Evolutionary conservation across 2,329 filamentous ascomycete genomes (phyloP).

Genomic region (Aureobasidium mangrovei): DNA sequence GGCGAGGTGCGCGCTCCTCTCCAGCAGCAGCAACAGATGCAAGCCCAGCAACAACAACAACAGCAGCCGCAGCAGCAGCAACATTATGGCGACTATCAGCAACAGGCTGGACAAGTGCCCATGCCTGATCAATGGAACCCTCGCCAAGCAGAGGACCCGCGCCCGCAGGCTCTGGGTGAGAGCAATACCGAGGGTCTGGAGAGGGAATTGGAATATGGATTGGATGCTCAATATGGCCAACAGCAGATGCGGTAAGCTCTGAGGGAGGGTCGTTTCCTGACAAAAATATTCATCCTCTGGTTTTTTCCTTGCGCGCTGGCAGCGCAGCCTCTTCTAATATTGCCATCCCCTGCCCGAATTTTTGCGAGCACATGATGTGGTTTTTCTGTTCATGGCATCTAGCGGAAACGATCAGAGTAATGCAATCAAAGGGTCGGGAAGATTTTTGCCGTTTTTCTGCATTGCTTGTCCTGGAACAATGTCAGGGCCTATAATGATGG

Average conservation of each 20-base stretch:
- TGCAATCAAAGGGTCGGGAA: too few relatives aligned
- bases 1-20: slow-evolving; percentile 33
- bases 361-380: too few relatives aligned
- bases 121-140: slow-evolving; percentile 54
- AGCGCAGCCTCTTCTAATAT: background rate
- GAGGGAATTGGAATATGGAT: slow-evolving; percentile 41
- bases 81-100: slow-evolving; percentile 33
- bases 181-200: slow-evolving; percentile 28
- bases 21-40: slow-evolving; percentile 33
- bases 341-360: too few relatives aligned
- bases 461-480: too few relatives aligned
- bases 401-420: too few relatives aligned
- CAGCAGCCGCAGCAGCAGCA: slow-evolving; percentile 33
- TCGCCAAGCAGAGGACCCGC: slow-evolving; percentile 51
- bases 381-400: too few relatives aligned
- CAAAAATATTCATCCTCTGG: background rate
- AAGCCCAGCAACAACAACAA: slow-evolving; percentile 21
- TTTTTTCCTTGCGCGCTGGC: background rate
- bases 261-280: background rate
- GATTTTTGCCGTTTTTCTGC: too few relatives aligned
- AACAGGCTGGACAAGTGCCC: slow-evolving; percentile 41
- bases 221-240: slow-evolving; percentile 21
- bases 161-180: slow-evolving; percentile 43
- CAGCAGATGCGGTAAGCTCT: background rate
- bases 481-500: too few relatives aligned